Base-by-base conservation (phyloP, 2,329 filamentous ascomycete genomes). In the Thyridium curvatum region DNA sequence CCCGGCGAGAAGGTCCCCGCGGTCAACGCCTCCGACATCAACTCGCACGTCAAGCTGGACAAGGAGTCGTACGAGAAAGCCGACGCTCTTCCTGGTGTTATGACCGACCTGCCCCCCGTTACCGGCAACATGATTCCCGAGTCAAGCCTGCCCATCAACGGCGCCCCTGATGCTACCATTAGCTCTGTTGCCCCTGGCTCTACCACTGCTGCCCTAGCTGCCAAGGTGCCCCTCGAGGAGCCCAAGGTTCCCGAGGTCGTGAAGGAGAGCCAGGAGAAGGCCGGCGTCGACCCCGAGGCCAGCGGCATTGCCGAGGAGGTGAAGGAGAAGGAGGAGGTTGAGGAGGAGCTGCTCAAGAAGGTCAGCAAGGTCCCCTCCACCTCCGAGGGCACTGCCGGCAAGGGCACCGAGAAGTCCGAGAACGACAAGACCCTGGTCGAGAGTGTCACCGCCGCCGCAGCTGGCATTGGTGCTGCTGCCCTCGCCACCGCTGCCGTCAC, bases 1-100 rank as follows among this genome's bases (percentile, higher is more conserved):
- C 84, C 90, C 4, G 89, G 89, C 52, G 86, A 94, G 66, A 79
- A 82, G 59, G 75, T 95, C 9, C 90, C 90, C 31, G 73, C 74
- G 18, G 55, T 89, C 50, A 80, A 79, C 35, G 62, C 72, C 37
- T 84, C 86, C 59, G 82, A 83, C 47, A 68, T 77, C 51, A 83
- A 86, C 58, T 68, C 68, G 43, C 82, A 88, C 37, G 75, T 95
- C 54, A 78, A 82, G 53, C 75, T 86, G 15, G 90, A 96, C 59
- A 76, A 88, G 60, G 86, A 81, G 50, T 91, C 87, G 2, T 97
- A 96, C 62, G 84, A 94, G 60, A 86, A 86, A 61, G 80, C 82
- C 46, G 84, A 84, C 53, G 74, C 80, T 41, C 61, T 81, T 32
- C 70, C 73, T 37, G 74, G 73, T 18, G 41, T 48, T 52, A 67